Conservation (phyloP, 306 rosid genomes). For the Dryas alaskensis region DNA sequence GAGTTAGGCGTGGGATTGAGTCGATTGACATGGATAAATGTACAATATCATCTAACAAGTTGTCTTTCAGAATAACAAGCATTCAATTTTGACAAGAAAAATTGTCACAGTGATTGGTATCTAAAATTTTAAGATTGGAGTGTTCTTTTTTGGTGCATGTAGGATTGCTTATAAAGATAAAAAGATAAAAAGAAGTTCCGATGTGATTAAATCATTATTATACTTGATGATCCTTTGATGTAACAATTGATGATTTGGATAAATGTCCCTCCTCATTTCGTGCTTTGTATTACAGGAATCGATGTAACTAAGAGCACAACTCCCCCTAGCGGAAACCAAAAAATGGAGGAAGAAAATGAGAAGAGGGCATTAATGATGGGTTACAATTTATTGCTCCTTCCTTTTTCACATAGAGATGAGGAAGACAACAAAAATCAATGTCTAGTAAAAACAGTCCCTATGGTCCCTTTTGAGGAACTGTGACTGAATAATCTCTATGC, state of each 20-base stretch:
- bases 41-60: no score
- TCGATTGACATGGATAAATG: no score
- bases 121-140: no score
- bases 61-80: no score
- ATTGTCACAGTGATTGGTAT: no score
- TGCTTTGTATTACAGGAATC: conserved; percentile 19
- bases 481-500: conserved; percentile 24
- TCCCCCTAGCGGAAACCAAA: not conserved
- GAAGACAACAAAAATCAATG: not conserved
- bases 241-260: not conserved
- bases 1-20: no score
- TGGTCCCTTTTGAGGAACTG: not conserved
- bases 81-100: no score
- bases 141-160: no score
- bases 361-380: conserved; percentile 4
- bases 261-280: not conserved
- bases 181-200: no score
- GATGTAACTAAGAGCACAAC: not conserved
- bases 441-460: not conserved
- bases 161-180: no score
- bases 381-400: conserved; percentile 14
- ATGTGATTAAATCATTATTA: not conserved
- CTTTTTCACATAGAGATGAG: not conserved
- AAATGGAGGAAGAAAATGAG: conserved; percentile 13
- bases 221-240: not conserved